A percentile compares a stretch with the other conserved stretches of the same genome.
Conservation (phyloP, 768 basidiomycete species). For the Botryobasidium botryosum region DNA sequence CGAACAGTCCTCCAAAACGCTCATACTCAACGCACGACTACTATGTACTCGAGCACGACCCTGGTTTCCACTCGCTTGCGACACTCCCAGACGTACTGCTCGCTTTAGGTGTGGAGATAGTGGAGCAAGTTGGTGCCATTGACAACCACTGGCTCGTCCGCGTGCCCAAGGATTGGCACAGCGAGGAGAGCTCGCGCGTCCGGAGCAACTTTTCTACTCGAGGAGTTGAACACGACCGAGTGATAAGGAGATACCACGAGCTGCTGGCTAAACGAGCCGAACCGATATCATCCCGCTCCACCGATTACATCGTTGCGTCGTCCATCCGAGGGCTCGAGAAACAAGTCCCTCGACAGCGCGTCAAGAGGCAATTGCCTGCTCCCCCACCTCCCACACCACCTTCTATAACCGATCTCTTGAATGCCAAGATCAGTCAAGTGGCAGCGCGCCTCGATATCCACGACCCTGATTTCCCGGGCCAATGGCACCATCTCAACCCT, state of each 20-base stretch:
- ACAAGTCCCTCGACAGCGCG: conserved; percentile 49
- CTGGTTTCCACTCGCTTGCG: conserved; percentile 36
- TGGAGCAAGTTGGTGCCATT: conserved; percentile 78
- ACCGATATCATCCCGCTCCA: conserved; percentile 27
- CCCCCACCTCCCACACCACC: conserved; percentile 5
- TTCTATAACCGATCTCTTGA: background rate
- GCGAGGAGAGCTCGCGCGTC: too few relatives aligned
- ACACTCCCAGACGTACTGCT: conserved; percentile 41
- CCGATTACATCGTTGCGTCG: conserved; percentile 22
- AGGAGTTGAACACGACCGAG: conserved; percentile 9
- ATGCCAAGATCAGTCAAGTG: conserved; percentile 19
- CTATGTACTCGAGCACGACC: conserved; percentile 58
- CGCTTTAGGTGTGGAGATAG: conserved; percentile 63
- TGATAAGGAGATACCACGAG: conserved; percentile 21
- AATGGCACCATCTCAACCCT: conserved; percentile 94
- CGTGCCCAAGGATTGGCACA: conserved; percentile 30
- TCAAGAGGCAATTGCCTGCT: conserved; percentile 24
- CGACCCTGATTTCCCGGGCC: conserved; percentile 68
- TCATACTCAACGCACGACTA: conserved; percentile 42
- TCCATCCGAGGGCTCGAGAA: conserved; percentile 44
- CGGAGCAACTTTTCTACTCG: too few relatives aligned
- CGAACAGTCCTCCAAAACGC: too few relatives aligned
- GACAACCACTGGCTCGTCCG: conserved; percentile 71
- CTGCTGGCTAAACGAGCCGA: too few relatives aligned
- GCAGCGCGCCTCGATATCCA: conserved; percentile 46